These are phyloP conservation scores for Suhomyces bolitotheri DNA, from an alignment of 1,139 yeast species.

Conservation along the genomic window DNA sequence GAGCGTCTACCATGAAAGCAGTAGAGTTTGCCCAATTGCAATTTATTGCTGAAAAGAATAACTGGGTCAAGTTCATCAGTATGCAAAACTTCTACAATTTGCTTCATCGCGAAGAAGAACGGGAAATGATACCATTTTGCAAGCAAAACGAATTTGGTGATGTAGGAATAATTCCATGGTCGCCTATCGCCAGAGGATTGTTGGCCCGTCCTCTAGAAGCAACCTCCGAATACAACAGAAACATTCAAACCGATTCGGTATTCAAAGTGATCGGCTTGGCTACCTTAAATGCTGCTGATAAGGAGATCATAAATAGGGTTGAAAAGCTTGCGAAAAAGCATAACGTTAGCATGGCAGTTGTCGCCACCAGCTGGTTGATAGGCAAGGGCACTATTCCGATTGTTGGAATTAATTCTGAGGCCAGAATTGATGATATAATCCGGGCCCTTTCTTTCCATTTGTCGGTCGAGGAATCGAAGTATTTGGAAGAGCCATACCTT, in stretches of 20 bases:
- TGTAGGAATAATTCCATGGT: conserved; percentile 54
- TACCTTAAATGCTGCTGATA: conserved; percentile 22
- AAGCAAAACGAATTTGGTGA: conserved; percentile 34
- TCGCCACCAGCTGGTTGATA: conserved; percentile 57
- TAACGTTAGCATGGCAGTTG: conserved; percentile 49
- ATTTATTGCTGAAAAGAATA: conserved; percentile 18
- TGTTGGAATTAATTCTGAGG: conserved; percentile 52
- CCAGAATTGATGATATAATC: conserved; percentile 55
- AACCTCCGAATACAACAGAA: conserved; percentile 20
- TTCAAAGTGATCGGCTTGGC: conserved; percentile 12
- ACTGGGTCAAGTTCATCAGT: conserved; percentile 49
- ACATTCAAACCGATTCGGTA: conserved; percentile 20
- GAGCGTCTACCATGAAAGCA: conserved; percentile 22
- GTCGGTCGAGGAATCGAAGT: conserved; percentile 44
- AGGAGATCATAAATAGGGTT: conserved; percentile 48
- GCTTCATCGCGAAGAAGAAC: conserved; percentile 59
- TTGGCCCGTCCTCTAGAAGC: conserved; percentile 40
- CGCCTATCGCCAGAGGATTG: conserved; percentile 50
- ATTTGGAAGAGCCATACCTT: conserved; percentile 51
- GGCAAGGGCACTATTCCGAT: conserved; percentile 54
- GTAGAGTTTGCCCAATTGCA: conserved; percentile 21
- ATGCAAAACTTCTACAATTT: conserved; percentile 62
- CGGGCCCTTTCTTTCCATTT: conserved; percentile 44
- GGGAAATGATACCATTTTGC: conserved; percentile 59
- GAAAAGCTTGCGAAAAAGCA: conserved; percentile 51